phyloP scores from a whole-genome alignment of 495 filamentous ascomycete genomes.

The Penicillium canescens region DNA sequence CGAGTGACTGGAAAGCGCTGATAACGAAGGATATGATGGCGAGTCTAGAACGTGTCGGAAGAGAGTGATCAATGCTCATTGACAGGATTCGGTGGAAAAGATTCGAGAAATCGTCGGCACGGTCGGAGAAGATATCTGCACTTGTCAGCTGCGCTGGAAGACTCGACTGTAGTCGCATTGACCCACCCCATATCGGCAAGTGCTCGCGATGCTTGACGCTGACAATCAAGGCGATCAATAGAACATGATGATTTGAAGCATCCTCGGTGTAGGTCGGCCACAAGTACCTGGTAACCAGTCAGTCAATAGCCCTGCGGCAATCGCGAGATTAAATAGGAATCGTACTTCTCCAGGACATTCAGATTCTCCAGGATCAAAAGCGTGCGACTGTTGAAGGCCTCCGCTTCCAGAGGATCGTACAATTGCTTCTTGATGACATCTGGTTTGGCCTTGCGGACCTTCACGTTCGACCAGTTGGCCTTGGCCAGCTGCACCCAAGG shows the following conservation, averaged over 20 bases:
- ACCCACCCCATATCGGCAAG: slow-evolving; percentile 79
- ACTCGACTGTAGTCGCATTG: slow-evolving; percentile 2
- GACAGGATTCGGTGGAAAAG: slow-evolving; percentile 90
- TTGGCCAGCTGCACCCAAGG: slow-evolving; percentile 81
- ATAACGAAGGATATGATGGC: slow-evolving; percentile 86
- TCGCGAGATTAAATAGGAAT: neutral
- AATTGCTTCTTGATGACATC: slow-evolving; percentile 86
- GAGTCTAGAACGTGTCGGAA: slow-evolving; percentile 69
- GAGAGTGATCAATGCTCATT: slow-evolving; percentile 79
- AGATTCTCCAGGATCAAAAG: slow-evolving; percentile 85
- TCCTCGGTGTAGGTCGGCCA: slow-evolving; percentile 93
- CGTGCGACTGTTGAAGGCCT: slow-evolving; percentile 72
- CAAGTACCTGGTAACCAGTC: slow-evolving; percentile 61
- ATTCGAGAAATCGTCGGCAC: slow-evolving; percentile 79
- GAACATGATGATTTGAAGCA: slow-evolving; percentile 85
- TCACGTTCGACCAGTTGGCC: slow-evolving; percentile 78
- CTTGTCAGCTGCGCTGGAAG: slow-evolving; percentile 14
- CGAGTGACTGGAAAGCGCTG: slow-evolving; percentile 89
- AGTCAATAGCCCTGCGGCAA: slow-evolving; percentile 23
- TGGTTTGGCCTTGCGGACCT: slow-evolving; percentile 73
- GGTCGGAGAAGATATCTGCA: slow-evolving; percentile 71
- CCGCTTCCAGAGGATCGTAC: slow-evolving; percentile 85
- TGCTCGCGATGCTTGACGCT: slow-evolving; percentile 88
- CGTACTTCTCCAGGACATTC: slow-evolving; percentile 84
- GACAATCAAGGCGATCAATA: slow-evolving; percentile 79